Evolutionary conservation across 2,329 filamentous ascomycete species (phyloP).

Genomic region (Botrytis tulipae): DNA sequence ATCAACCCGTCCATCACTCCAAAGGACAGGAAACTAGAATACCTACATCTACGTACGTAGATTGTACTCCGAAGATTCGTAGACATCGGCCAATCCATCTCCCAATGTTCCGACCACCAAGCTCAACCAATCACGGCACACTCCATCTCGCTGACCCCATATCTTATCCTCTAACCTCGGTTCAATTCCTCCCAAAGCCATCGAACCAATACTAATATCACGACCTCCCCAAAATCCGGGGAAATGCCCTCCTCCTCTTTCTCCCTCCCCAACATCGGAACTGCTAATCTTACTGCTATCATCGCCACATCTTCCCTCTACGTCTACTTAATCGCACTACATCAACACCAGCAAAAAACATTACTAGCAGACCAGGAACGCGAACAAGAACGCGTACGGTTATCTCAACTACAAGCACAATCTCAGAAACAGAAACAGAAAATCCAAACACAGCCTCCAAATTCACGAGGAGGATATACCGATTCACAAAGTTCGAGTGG

Average conservation of each 20-base stretch:
- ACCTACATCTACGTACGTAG: not conserved
- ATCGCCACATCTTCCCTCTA: conserved; percentile 13
- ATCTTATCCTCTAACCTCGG: conserved; percentile 11
- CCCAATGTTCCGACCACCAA: not conserved
- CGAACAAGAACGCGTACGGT: not conserved
- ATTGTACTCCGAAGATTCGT: too few relatives aligned
- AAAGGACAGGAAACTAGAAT: too few relatives aligned
- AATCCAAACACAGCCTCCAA: not conserved
- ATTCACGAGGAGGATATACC: not conserved
- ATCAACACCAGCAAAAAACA: conserved; percentile 6
- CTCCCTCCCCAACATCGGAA: conserved; percentile 12
- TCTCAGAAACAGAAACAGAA: not conserved
- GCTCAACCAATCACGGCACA: conserved; percentile 16
- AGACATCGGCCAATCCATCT: not conserved
- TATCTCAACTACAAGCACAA: not conserved
- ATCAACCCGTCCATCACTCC: not conserved
- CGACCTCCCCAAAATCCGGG: not conserved
- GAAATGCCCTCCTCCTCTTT: not conserved
- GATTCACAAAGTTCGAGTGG: not conserved
- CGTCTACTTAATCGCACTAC: not conserved
- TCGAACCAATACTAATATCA: not conserved
- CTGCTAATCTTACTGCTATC: conserved; percentile 13
- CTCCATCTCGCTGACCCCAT: conserved; percentile 15
- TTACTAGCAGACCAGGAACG: not conserved
- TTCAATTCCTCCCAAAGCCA: not conserved